Conservation (phyloP, 306 rosid species). For the Spatholobus suberectus region DNA sequence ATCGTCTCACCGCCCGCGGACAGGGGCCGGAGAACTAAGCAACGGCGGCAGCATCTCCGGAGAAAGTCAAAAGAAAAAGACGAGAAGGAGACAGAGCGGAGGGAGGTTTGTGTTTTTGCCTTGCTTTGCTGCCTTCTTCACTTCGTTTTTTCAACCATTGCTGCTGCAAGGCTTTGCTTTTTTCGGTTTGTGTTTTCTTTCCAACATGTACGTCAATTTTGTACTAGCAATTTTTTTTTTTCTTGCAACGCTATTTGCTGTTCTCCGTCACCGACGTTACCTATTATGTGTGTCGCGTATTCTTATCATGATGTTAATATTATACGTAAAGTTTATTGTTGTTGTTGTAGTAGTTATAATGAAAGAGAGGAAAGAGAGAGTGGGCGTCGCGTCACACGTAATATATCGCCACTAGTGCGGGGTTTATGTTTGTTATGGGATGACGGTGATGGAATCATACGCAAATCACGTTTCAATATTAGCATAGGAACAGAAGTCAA, state of each 20-base stretch:
- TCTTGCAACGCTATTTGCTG: neutral
- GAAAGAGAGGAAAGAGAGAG: neutral
- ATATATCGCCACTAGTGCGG: neutral
- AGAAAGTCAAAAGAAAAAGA: neutral
- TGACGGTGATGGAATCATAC: too few relatives aligned
- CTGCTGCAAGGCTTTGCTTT: neutral
- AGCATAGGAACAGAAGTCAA: too few relatives aligned
- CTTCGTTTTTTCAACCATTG: conserved; percentile 7
- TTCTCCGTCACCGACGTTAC: conserved; percentile 8
- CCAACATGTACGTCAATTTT: neutral
- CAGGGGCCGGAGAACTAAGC: conserved; percentile 35
- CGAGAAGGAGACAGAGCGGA: neutral
- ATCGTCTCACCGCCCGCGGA: conserved; percentile 31
- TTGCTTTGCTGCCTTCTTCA: neutral
- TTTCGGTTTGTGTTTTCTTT: neutral
- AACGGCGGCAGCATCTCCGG: conserved; percentile 39
- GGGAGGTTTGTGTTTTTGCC: neutral
- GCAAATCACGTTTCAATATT: too few relatives aligned
- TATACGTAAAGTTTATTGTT: conserved; percentile 10
- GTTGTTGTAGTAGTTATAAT: neutral
- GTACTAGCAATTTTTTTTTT: neutral
- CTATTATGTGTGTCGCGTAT: neutral
- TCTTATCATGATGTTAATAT: neutral
- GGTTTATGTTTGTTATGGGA: neutral
- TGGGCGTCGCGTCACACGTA: neutral